phyloP scores from a whole-genome alignment of 495 filamentous ascomycete genomes.

The Aspergillus ostianus region DNA sequence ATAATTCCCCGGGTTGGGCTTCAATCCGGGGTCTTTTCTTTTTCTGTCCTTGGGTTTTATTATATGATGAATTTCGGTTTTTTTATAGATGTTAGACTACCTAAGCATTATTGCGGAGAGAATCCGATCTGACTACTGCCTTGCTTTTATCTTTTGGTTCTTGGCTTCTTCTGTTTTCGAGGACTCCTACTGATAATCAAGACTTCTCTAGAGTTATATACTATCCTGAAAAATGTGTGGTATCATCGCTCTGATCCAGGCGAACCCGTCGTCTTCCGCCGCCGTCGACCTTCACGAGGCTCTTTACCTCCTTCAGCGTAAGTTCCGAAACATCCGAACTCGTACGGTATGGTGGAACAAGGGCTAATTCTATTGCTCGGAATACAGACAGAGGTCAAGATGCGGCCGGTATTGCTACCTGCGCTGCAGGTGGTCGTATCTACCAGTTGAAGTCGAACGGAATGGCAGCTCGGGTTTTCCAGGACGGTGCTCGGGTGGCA shows the following conservation, averaged over 20 bases:
- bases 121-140: conserved; percentile 37
- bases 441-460: conserved; percentile 92
- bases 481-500: conserved; percentile 67
- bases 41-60: background rate
- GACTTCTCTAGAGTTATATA: conserved; percentile 17
- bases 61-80: conserved; percentile 48
- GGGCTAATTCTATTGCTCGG: background rate
- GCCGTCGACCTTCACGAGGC: conserved; percentile 86
- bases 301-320: conserved; percentile 79
- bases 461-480: conserved; percentile 86
- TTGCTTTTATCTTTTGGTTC: conserved; percentile 14
- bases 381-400: conserved; percentile 70
- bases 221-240: conserved; percentile 68
- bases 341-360: background rate
- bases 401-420: conserved; percentile 83
- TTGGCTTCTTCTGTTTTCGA: conserved; percentile 2
- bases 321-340: conserved; percentile 20
- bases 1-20: background rate
- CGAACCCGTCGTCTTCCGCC: conserved; percentile 60
- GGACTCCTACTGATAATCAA: conserved; percentile 12
- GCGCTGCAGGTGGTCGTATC: conserved; percentile 73
- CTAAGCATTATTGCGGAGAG: conserved; percentile 47
- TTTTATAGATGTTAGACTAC: conserved; percentile 54
- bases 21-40: background rate
- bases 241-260: conserved; percentile 78